These are phyloP conservation scores for Arthrobotrys megalospora DNA, from an alignment of 2,329 filamentous ascomycete species.

Conservation along the genomic window DNA sequence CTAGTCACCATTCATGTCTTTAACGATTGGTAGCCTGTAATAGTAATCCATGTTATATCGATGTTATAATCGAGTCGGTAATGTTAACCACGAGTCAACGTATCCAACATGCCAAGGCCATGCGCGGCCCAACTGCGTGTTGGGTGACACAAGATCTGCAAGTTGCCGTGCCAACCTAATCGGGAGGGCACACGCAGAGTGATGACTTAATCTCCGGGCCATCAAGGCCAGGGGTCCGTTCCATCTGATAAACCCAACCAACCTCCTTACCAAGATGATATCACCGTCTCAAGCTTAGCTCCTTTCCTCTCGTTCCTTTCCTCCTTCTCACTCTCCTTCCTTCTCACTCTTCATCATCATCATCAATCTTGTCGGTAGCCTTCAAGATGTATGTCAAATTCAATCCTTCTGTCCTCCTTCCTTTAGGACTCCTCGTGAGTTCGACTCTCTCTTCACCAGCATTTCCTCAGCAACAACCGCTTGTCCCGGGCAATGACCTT, in stretches of 20 bases:
- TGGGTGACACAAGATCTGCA: conserved; percentile 42
- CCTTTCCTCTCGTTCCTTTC: conserved; percentile 23
- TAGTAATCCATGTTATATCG: background rate
- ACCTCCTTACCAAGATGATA: conserved; percentile 38
- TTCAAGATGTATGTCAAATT: conserved; percentile 52
- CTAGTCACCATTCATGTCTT: background rate
- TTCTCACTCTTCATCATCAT: background rate
- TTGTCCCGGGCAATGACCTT: conserved; percentile 14
- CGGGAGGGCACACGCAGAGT: conserved; percentile 27
- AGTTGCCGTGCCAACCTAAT: conserved; percentile 50
- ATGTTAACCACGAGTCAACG: background rate
- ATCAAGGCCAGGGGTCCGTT: background rate
- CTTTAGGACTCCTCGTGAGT: conserved; percentile 36
- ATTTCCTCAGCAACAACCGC: conserved; percentile 28
- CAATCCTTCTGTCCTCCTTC: conserved; percentile 35
- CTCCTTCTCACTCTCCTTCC: conserved; percentile 3
- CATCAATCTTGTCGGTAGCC: conserved; percentile 5
- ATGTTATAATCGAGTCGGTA: background rate
- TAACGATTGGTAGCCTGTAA: conserved; percentile 9
- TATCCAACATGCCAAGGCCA: conserved; percentile 7
- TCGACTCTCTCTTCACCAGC: conserved; percentile 21
- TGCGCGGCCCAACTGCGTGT: background rate
- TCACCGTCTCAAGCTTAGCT: conserved; percentile 31
- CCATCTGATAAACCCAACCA: conserved; percentile 34
- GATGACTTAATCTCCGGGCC: conserved; percentile 21